Evolutionary conservation across 1,284 basidiomycete species (phyloP), one percentile per base, ranked within the genome.

Genomic region (Cutaneotrichosporon curvatum): DNA sequence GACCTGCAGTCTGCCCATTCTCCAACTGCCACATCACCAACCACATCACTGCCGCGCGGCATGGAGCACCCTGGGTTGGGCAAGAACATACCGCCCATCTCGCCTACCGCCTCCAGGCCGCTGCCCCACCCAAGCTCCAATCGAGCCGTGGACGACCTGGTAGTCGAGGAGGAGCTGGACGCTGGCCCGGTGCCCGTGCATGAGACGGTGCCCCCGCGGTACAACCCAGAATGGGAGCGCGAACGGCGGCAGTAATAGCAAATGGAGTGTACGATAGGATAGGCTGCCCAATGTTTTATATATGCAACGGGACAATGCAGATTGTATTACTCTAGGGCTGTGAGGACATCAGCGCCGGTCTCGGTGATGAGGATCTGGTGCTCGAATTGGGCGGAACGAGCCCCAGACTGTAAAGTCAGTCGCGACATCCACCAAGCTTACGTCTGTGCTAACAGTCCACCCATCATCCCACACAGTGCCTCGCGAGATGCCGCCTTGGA

Each of bases 281-380:
- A n/a, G n/a, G 25, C 12, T 28, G 25, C 12, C 25, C 8, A 28
- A 7, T 12, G 25, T 28, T 28, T 7, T 28, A 12, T 28, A 28
- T 28, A 12, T 28, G 7, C 25, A 28, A n/a, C n/a, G n/a, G n/a
- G n/a, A n/a, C n/a, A n/a, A n/a, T n/a, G n/a, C n/a, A n/a, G n/a
- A n/a, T n/a, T n/a, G n/a, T n/a, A n/a, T n/a, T n/a, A n/a, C n/a
- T n/a, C n/a, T n/a, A n/a, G n/a, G n/a, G 25, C 12, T 4, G 83
- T 85, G 19, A 85, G 64, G 10, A 85, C 76, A 14, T 84, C 81
- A 2, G 71, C 80, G 0, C 85, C 86, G 4, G 68, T 71, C 31
- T 87, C 77, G 1, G 86, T 91, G 49, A 91, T 85, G 28, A 90
- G 73, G 8, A 92, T 74, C 78, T 83, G 90, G 66, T 91, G 87